phyloP scores from a whole-genome alignment of 257 asterid species.

The Jaltomata sinuosa region DNA sequence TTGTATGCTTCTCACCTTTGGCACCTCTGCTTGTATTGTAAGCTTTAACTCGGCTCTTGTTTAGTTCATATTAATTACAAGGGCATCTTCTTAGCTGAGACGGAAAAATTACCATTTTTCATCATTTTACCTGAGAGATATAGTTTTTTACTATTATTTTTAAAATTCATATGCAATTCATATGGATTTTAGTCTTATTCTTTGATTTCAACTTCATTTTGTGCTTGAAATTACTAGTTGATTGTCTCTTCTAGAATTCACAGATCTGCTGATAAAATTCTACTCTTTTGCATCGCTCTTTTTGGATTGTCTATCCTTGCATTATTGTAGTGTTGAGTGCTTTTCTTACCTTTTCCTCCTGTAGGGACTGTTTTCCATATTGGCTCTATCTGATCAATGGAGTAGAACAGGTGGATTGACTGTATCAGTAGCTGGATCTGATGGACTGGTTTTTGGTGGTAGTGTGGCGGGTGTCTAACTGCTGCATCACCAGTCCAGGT shows the following conservation, averaged over 20 bases:
- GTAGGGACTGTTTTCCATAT: slow-evolving; percentile 45
- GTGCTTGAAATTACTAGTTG: not conserved
- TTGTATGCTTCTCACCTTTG: not conserved
- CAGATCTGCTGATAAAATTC: no score
- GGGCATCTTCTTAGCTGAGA: not conserved
- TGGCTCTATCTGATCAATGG: slow-evolving; percentile 52
- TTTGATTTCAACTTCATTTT: not conserved
- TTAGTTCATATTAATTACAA: not conserved
- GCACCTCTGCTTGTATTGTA: not conserved
- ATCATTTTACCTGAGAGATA: not conserved
- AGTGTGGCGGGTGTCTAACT: slow-evolving; percentile 45
- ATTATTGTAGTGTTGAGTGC: not conserved
- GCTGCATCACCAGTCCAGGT: slow-evolving; percentile 62
- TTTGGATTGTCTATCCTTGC: not conserved
- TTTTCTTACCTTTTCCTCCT: not conserved
- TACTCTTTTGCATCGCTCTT: not conserved
- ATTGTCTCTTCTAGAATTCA: not conserved
- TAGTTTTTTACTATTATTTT: not conserved
- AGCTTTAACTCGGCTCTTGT: not conserved
- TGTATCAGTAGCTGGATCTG: slow-evolving; percentile 39
- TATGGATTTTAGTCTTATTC: no score
- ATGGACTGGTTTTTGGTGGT: slow-evolving; percentile 58
- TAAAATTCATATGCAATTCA: no score
- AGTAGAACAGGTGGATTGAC: slow-evolving; percentile 53
- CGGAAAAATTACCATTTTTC: not conserved